Evolutionary conservation across 2,329 filamentous ascomycete species (phyloP).

Genomic region (Cladosporium sphaerospermum): DNA sequence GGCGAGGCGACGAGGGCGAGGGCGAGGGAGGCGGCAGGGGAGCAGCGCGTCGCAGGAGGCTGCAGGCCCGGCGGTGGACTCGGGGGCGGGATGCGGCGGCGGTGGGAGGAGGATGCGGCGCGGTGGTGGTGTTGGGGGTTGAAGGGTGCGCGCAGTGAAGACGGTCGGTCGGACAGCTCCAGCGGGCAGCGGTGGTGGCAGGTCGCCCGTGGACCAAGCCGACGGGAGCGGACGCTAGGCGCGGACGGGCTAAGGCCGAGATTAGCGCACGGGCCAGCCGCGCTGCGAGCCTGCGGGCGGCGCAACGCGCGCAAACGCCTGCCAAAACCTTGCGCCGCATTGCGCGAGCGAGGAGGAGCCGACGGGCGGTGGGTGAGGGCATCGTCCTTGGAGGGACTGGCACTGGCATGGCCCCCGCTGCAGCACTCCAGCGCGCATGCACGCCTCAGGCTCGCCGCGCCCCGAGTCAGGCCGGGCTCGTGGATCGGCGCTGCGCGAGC

Average conservation of each 20-base stretch:
- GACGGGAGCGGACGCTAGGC: neutral
- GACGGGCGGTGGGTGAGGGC: no score
- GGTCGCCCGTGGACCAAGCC: neutral
- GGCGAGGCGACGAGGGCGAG: neutral
- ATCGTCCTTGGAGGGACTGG: no score
- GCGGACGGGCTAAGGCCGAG: neutral
- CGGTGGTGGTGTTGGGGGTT: slow-evolving; percentile 7
- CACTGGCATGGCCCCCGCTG: neutral
- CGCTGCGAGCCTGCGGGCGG: no score
- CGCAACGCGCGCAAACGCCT: no score
- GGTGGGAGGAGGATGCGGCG: neutral
- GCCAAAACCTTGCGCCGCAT: no score
- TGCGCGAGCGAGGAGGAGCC: no score
- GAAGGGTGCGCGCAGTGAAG: neutral
- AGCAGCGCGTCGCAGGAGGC: slow-evolving; percentile 4
- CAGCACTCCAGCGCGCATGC: neutral
- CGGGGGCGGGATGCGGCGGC: neutral
- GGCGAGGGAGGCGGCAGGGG: neutral
- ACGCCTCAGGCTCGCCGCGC: neutral
- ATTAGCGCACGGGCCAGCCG: neutral
- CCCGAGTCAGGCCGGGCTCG: neutral
- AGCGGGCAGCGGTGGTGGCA: neutral
- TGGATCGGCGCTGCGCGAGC: neutral
- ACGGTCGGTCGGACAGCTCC: neutral
- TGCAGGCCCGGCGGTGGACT: neutral